Base-by-base conservation (phyloP, 2,329 filamentous ascomycete genomes). In the Ophiognomonia clavigignenti-juglandacearum region DNA sequence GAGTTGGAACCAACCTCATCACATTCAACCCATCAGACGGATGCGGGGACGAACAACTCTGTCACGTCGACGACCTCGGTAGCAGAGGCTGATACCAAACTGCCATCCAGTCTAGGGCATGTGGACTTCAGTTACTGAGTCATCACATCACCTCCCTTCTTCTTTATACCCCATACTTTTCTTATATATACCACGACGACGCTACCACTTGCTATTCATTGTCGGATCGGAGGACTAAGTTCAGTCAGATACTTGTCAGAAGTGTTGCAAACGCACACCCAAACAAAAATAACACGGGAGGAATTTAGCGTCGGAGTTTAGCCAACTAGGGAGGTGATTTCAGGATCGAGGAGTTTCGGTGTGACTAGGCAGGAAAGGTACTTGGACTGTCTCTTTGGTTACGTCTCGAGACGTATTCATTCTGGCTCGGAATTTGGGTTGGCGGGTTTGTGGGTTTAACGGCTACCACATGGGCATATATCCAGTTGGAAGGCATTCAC, bases 101-200 rank as follows among this genome's bases (percentile, higher is more conserved):
- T 69, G 66, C 72, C 77, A 55, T 70, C 76, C 32, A 69, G 75
- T 52, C 68, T 83, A 66, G 78, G 75, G 50, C 72, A 77, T 59
- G 75, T 83, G 55, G 78, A 83, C 64, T 78, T 83, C 53, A 81
- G 73, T 62, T 82, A 83, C 57, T 83, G 68, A 75, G 51, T 38
- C 39, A 39, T 52, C 56, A 47, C 55, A 48, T 49, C 41, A 41
- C 47, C 46, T 43, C 34, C 45, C 47, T 29, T 29, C 50, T 50
- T 51, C 54, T 24, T 23, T 16, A 16, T 7, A 23, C 6, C 22
- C n/a, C 16, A 18, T 11, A 18, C 39, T 27, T 37, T 41, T 22
- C 38, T 27, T 24, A 36, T 18, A 46, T 29, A 4, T n/a, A n/a
- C n/a, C n/a, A n/a, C 38, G 13, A 20, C 42, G 36, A 43, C 34